Percentiles rank a stretch among this genome's conserved stretches.
Conservation (phyloP, 192 early-diverging fungal genomes). For the Fimicolochytrium jonesii region DNA sequence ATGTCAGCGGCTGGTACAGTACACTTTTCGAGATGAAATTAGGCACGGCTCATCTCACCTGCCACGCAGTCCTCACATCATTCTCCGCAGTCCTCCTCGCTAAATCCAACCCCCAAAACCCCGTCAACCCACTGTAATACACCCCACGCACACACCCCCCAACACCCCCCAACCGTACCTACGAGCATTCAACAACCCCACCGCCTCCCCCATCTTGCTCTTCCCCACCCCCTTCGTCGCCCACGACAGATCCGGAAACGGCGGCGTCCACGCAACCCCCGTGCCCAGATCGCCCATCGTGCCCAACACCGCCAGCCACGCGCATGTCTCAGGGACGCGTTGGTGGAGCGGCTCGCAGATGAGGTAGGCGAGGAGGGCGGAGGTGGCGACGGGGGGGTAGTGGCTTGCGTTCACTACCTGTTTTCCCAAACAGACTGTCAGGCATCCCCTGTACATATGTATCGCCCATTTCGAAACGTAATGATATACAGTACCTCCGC, state of each 20-base stretch:
- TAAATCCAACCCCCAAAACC: background rate
- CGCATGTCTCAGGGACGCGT: background rate
- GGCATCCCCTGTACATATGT: too few species aligned
- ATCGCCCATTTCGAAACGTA: too few species aligned
- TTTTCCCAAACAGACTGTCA: too few species aligned
- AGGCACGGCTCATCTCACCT: too few species aligned
- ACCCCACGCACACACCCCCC: too few species aligned
- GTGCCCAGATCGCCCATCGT: conserved; percentile 5
- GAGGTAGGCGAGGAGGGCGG: background rate
- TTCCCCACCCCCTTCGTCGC: background rate
- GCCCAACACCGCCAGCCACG: conserved; percentile 13
- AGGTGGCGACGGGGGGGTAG: background rate
- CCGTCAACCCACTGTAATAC: too few species aligned
- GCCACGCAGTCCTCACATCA: conserved; percentile 1
- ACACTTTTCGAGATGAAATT: too few species aligned
- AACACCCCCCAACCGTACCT: background rate
- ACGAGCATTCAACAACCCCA: conserved; percentile 11
- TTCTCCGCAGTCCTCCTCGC: background rate
- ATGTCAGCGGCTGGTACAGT: too few species aligned
- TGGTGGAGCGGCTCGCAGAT: conserved; percentile 2
- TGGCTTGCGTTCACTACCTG: too few species aligned
- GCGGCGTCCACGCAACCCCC: background rate
- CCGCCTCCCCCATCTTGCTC: background rate
- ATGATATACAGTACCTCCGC: background rate
- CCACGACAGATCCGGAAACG: conserved; percentile 1